These are phyloP conservation scores for Trichoderma sp. DNA, from an alignment of 2,329 filamentous ascomycete genomes.

Conservation along the genomic window DNA sequence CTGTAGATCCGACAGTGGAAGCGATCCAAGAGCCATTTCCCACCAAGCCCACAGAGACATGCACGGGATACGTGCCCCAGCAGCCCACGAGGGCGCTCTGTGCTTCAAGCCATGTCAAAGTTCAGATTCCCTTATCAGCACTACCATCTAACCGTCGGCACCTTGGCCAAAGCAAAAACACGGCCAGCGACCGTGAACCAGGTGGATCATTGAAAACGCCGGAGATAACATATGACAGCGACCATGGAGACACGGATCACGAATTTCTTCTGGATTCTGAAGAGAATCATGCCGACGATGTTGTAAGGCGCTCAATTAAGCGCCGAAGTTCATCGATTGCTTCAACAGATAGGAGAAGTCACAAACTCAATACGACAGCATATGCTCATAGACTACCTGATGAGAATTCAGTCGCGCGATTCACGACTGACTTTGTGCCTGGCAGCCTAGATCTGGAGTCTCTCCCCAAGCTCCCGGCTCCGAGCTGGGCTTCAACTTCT, in stretches of 20 bases:
- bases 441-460: slow-evolving; percentile 62
- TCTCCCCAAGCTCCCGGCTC: slow-evolving; percentile 61
- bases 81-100: slow-evolving; percentile 26
- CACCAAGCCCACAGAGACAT: not conserved
- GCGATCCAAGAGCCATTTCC: slow-evolving; percentile 23
- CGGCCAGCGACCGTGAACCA: not conserved
- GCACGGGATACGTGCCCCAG: slow-evolving; percentile 32
- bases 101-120: not conserved
- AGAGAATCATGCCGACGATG: not conserved
- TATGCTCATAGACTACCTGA: not conserved
- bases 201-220: not conserved
- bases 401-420: not conserved
- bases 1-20: slow-evolving; percentile 23
- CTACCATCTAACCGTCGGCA: slow-evolving; percentile 21
- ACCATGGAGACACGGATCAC: slow-evolving; percentile 24
- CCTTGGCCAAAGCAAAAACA: not conserved
- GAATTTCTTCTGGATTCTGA: slow-evolving; percentile 31
- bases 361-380: slow-evolving; percentile 24
- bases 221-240: not conserved
- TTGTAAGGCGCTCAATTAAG: not conserved
- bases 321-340: slow-evolving; percentile 9
- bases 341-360: not conserved
- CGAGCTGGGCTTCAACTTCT: slow-evolving; percentile 35
- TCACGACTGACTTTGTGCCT: slow-evolving; percentile 58
- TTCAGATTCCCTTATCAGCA: slow-evolving; percentile 34